A percentile compares a stretch with the other conserved stretches of the same genome.
These are phyloP conservation scores for Dictyostelium purpureum DNA, from an alignment of 78 protist species.

Conservation along the genomic window DNA sequence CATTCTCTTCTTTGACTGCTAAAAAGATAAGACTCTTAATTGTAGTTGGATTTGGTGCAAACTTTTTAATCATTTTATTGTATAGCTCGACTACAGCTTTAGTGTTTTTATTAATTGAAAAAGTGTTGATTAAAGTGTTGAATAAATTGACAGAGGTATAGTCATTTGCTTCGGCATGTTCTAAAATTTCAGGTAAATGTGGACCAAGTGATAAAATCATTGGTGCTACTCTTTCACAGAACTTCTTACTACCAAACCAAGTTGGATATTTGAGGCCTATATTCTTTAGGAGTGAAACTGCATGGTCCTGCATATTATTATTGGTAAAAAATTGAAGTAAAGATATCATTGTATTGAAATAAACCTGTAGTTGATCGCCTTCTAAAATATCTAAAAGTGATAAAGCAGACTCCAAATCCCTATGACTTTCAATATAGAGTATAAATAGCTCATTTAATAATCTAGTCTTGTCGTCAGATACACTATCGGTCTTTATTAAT, in stretches of 20 bases:
- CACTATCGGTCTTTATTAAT: background rate
- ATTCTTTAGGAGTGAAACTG: background rate
- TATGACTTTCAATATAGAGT: background rate
- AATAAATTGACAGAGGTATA: background rate
- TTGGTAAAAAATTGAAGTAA: background rate
- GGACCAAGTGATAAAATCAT: too few relatives aligned
- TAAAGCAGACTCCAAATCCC: background rate
- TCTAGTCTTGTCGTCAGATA: background rate
- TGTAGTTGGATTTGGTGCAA: background rate
- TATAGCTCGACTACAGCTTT: background rate
- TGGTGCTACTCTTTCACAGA: background rate
- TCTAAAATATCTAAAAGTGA: background rate
- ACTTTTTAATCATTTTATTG: background rate
- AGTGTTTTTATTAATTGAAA: background rate
- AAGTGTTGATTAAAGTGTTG: background rate
- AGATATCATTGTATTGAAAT: background rate
- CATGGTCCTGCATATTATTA: too few relatives aligned
- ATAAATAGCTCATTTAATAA: background rate
- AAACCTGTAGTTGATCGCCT: background rate
- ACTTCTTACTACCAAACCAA: background rate
- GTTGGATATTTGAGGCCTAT: background rate
- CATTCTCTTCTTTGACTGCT: background rate
- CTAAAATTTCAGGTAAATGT: background rate
- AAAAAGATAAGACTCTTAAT: background rate
- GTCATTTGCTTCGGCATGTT: background rate